These are phyloP conservation scores for Favolaschia claudopus DNA, from an alignment of 768 basidiomycete genomes.

Conservation along the genomic window DNA sequence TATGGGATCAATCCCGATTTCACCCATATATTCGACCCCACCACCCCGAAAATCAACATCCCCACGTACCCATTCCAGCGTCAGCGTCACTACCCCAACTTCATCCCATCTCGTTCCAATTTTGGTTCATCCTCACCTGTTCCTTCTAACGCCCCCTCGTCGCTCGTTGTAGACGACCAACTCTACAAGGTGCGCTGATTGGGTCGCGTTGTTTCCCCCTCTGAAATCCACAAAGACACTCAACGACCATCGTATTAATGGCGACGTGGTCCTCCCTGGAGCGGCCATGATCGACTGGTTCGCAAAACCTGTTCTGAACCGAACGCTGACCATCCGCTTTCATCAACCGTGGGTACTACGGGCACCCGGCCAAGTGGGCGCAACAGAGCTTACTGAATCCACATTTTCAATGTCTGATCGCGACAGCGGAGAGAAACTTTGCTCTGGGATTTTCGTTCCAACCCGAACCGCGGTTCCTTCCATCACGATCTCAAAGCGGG, in stretches of 20 bases:
- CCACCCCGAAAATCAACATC: conserved; percentile 34
- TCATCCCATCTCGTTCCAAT: conserved; percentile 34
- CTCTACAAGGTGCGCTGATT: conserved; percentile 37
- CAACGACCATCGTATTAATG: conserved; percentile 43
- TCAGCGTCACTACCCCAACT: conserved; percentile 40
- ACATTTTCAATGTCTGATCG: conserved; percentile 34
- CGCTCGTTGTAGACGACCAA: conserved; percentile 35
- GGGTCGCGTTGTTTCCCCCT: too few species aligned
- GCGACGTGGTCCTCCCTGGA: conserved; percentile 43
- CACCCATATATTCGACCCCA: conserved; percentile 28
- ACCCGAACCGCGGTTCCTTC: background rate
- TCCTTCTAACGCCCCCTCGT: conserved; percentile 17
- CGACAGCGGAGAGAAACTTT: conserved; percentile 33
- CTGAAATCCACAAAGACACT: too few species aligned
- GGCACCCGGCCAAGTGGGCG: conserved; percentile 31
- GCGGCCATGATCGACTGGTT: conserved; percentile 44
- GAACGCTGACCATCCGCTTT: conserved; percentile 30
- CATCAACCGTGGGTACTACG: conserved; percentile 40
- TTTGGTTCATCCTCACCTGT: background rate
- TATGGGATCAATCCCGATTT: conserved; percentile 38
- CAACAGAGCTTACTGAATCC: conserved; percentile 31
- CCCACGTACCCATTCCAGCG: conserved; percentile 48
- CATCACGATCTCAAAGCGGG: background rate
- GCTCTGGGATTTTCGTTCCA: conserved; percentile 35
- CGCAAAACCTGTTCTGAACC: conserved; percentile 21